Base-by-base conservation (phyloP, 257 asterid species). In the Solanum bulbocastanum region DNA sequence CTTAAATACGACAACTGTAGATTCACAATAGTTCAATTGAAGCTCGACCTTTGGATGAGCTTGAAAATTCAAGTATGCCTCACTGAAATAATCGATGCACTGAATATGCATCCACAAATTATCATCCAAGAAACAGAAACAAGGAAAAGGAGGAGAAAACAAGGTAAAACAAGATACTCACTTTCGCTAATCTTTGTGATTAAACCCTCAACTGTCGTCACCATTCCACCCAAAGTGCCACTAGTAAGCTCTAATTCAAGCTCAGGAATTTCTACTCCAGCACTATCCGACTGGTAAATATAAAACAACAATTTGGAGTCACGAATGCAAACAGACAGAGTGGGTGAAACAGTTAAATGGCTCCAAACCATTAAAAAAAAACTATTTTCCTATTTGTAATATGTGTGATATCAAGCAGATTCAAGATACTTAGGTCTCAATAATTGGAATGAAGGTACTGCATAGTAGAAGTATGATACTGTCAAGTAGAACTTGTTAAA, bases 151-250 rank as follows among this genome's bases (percentile, higher is more conserved):
- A 69, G 18, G 49, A 40, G 30, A 52, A 76, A 25, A 15, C 37
- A 87, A 35, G 35, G 27, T 52, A 35, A 27, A 39, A 32, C 42
- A 79, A 30, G 40, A 74, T 14, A 90, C 98, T 91, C 89, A 96
- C 99, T 96, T 90, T 94, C 99, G 90, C 98, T 90, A 73, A 97
- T 94, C 89, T 94, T 93, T 76, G 99, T 90, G 83, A 97, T 90
- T 91, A 97, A 92, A 84, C 99, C 99, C 93, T 97, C 99, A 62
- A 97, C 92, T 18, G 99, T 97, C 6, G 99, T 97, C 66, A 97
- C 98, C 86, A 96, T 90, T 81, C 99, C 99, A 79, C 99, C 99
- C 90, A 97, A 90, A 42, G 98, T 95, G 86, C 99, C 99, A 86
- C 95, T 91, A 15, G 94, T 37, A 89, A 97, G 93, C 91, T 97